phyloP scores from a whole-genome alignment of 1,139 yeast species.

The Sugiyamaella grinbergsii region DNA sequence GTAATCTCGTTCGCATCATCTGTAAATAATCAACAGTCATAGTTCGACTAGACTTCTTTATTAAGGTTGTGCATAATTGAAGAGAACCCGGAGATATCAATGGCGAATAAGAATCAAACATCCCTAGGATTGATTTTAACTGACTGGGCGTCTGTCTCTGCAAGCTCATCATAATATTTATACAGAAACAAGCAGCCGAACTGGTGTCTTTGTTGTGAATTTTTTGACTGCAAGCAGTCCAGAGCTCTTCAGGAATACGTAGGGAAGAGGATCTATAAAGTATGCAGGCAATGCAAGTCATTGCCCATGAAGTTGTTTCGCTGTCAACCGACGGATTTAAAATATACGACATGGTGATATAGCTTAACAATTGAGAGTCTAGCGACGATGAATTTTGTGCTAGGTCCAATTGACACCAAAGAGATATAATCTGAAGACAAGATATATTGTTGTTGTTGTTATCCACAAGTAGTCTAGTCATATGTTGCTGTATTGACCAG shows the following conservation, averaged over 20 bases:
- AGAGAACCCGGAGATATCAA: conserved; percentile 19
- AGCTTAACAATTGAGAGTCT: not conserved
- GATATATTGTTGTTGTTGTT: not conserved
- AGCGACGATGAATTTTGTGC: not conserved
- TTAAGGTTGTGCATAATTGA: conserved; percentile 16
- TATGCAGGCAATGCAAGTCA: conserved; percentile 23
- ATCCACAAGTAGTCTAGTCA: not conserved
- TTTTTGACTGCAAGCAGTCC: conserved; percentile 23
- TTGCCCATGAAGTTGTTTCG: conserved; percentile 24
- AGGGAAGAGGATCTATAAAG: conserved; percentile 4
- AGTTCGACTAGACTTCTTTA: not conserved
- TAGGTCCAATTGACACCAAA: conserved; percentile 9
- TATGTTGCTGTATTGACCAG: not conserved
- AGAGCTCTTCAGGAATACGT: conserved; percentile 3
- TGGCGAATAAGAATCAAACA: conserved; percentile 24
- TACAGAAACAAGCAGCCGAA: conserved; percentile 27
- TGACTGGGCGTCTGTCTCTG: not conserved
- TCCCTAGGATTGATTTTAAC: conserved; percentile 4
- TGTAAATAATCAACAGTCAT: conserved; percentile 10
- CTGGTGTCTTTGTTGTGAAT: conserved; percentile 21
- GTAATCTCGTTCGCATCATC: conserved; percentile 15
- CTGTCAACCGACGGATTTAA: conserved; percentile 10
- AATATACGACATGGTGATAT: conserved; percentile 3
- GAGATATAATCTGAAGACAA: conserved; percentile 3
- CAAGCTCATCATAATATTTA: conserved; percentile 10